These are phyloP conservation scores for Delphinella strobiligena DNA, from an alignment of 2,329 filamentous ascomycete genomes.

Conservation along the genomic window DNA sequence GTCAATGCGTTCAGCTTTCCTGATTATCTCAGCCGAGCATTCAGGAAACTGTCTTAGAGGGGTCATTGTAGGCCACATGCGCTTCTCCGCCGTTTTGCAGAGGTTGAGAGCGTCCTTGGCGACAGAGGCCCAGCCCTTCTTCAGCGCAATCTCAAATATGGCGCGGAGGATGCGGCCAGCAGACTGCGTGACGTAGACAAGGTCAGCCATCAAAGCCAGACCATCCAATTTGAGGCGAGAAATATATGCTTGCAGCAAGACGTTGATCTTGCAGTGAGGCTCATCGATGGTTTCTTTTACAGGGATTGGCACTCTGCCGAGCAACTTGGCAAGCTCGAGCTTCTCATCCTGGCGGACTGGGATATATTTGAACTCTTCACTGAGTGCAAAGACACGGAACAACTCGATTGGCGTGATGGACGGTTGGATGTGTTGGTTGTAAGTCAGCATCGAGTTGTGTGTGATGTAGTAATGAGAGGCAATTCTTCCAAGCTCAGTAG, in stretches of 20 bases:
- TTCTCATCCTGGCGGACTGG: slow-evolving; percentile 97
- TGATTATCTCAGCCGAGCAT: slow-evolving; percentile 73
- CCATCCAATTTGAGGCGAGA: slow-evolving; percentile 89
- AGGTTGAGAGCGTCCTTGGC: slow-evolving; percentile 85
- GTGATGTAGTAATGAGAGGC: slow-evolving; percentile 98
- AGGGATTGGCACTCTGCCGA: slow-evolving; percentile 82
- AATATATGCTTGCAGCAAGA: slow-evolving; percentile 91
- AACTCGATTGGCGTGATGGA: slow-evolving; percentile 89
- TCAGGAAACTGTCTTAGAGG: slow-evolving; percentile 80
- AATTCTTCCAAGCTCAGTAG: slow-evolving; percentile 88
- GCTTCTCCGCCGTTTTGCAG: slow-evolving; percentile 98
- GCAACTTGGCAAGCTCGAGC: slow-evolving; percentile 81
- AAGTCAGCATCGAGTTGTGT: slow-evolving; percentile 89
- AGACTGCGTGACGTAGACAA: slow-evolving; percentile 97
- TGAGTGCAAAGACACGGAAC: slow-evolving; percentile 91
- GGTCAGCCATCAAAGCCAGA: slow-evolving; percentile 90
- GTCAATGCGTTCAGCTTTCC: slow-evolving; percentile 89
- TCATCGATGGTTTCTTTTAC: slow-evolving; percentile 98
- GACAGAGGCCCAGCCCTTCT: slow-evolving; percentile 90
- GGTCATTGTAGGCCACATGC: slow-evolving; percentile 99
- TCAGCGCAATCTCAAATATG: slow-evolving; percentile 93
- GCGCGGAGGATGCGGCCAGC: slow-evolving; percentile 91
- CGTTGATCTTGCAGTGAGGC: slow-evolving; percentile 95
- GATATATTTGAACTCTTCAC: slow-evolving; percentile 98
- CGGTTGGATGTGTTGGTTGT: slow-evolving; percentile 89